Evolutionary conservation across 352 stramenopile species (phyloP).

Genomic region (Pythium rhizo-oryzae): DNA sequence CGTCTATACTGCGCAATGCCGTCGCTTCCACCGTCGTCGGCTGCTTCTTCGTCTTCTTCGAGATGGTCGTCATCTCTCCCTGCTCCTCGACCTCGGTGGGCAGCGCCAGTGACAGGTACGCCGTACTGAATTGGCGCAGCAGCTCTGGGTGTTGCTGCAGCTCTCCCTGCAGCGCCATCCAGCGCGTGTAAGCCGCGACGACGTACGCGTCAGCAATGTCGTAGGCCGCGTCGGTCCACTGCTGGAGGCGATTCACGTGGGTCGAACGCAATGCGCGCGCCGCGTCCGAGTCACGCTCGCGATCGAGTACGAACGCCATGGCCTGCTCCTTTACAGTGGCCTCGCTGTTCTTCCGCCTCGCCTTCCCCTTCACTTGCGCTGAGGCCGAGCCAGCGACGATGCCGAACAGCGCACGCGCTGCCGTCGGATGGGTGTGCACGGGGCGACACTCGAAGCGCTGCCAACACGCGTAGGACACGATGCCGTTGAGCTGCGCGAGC

Average conservation of each 20-base stretch:
- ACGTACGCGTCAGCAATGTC: slow-evolving; percentile 85
- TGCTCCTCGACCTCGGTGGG: slow-evolving; percentile 1
- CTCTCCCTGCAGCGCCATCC: slow-evolving; percentile 36
- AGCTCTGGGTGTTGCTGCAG: slow-evolving; percentile 28
- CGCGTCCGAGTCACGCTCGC: slow-evolving; percentile 40
- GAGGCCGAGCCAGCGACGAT: slow-evolving; percentile 32
- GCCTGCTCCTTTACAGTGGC: slow-evolving; percentile 66
- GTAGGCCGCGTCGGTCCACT: slow-evolving; percentile 55
- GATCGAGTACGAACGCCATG: slow-evolving; percentile 58
- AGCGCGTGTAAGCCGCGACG: slow-evolving; percentile 61
- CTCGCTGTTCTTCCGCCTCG: slow-evolving; percentile 37
- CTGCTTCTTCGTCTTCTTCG: slow-evolving; percentile 18
- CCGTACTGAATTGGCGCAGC: slow-evolving; percentile 37
- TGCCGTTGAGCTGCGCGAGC: slow-evolving; percentile 84
- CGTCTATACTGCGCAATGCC: slow-evolving; percentile 40
- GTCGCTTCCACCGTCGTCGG: slow-evolving; percentile 38
- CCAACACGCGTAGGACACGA: slow-evolving; percentile 81
- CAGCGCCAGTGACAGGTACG: slow-evolving; percentile 47
- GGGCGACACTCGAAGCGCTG: slow-evolving; percentile 56
- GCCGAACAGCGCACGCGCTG: slow-evolving; percentile 66
- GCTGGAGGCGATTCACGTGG: slow-evolving; percentile 38
- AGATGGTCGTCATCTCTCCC: slow-evolving; percentile 18
- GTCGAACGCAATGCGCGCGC: slow-evolving; percentile 4
- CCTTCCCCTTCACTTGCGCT: too few relatives aligned
- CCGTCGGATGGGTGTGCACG: slow-evolving; percentile 73